Evolutionary conservation across 2,329 filamentous ascomycete species (phyloP).

Genomic region (Aspergillus fijiensis): DNA sequence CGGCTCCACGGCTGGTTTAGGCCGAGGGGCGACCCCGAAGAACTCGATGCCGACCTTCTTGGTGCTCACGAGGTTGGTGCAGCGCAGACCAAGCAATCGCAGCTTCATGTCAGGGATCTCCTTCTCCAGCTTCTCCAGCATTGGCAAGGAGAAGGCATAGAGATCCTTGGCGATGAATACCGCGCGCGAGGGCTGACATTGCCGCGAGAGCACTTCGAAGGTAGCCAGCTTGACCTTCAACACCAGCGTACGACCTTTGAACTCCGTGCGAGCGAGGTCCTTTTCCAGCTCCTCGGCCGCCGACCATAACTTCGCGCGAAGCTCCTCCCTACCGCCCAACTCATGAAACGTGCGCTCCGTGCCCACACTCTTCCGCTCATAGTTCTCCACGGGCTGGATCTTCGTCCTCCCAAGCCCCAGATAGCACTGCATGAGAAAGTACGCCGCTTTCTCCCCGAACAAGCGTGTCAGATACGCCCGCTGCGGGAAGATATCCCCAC

Average conservation of each 20-base stretch:
- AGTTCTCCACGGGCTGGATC: constrained; percentile 82
- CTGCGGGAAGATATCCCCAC: constrained; percentile 79
- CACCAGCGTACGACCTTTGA: constrained; percentile 86
- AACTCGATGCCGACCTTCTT: constrained; percentile 80
- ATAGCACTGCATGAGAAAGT: constrained; percentile 80
- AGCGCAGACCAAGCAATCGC: constrained; percentile 82
- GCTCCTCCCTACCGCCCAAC: constrained; percentile 64
- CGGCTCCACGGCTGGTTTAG: constrained; percentile 19
- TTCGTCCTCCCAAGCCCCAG: constrained; percentile 82
- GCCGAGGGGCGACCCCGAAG: constrained; percentile 58
- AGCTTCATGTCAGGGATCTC: constrained; percentile 78
- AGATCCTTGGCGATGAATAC: constrained; percentile 75
- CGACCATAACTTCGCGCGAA: constrained; percentile 74
- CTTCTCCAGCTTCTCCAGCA: constrained; percentile 78
- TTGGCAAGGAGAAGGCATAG: constrained; percentile 76
- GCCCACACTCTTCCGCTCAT: constrained; percentile 88
- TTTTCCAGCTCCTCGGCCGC: constrained; percentile 84
- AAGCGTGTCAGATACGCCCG: constrained; percentile 71
- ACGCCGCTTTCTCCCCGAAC: constrained; percentile 88
- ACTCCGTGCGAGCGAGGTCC: constrained; percentile 74
- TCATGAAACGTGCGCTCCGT: constrained; percentile 91
- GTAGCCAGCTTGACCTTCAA: constrained; percentile 93
- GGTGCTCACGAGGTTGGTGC: constrained; percentile 81
- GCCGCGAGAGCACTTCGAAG: constrained; percentile 85
- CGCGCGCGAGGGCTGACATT: constrained; percentile 69